Evolutionary conservation across 2,329 filamentous ascomycete genomes (phyloP).

Genomic region (Aspergillus fischeri): DNA sequence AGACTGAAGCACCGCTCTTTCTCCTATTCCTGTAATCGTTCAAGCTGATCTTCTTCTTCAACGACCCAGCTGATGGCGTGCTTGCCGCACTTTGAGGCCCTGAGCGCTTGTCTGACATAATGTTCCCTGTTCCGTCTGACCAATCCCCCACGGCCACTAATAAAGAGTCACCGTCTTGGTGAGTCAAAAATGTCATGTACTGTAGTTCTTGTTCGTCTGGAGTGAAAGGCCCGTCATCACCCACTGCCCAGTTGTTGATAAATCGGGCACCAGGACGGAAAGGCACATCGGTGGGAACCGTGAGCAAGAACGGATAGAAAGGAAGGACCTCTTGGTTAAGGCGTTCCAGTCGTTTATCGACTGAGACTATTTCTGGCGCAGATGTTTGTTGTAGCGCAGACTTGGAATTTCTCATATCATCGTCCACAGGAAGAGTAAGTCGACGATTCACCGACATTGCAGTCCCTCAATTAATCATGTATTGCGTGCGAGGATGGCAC

Average conservation of each 20-base stretch:
- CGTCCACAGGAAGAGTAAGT: slow-evolving; percentile 25
- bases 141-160: slow-evolving; percentile 52
- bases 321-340: slow-evolving; percentile 42
- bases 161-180: slow-evolving; percentile 52
- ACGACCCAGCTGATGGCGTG: slow-evolving; percentile 38
- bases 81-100: slow-evolving; percentile 35
- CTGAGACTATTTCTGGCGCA: slow-evolving; percentile 24
- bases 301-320: slow-evolving; percentile 43
- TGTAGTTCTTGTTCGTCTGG: slow-evolving; percentile 56
- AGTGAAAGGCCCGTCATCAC: slow-evolving; percentile 50
- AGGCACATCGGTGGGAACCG: slow-evolving; percentile 44
- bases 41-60: slow-evolving; percentile 60
- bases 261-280: slow-evolving; percentile 41
- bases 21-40: slow-evolving; percentile 59
- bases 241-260: slow-evolving; percentile 46
- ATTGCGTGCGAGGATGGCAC: slow-evolving; percentile 1
- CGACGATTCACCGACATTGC: slow-evolving; percentile 38
- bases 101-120: slow-evolving; percentile 40
- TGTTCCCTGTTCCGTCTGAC: slow-evolving; percentile 47
- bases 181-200: slow-evolving; percentile 59
- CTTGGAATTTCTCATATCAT: slow-evolving; percentile 22
- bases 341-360: slow-evolving; percentile 36
- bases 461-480: slow-evolving; percentile 18
- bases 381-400: slow-evolving; percentile 16
- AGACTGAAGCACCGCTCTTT: slow-evolving; percentile 29